Conservation (phyloP, 2,329 filamentous ascomycete genomes). For the Tolypocladium pustulatum region DNA sequence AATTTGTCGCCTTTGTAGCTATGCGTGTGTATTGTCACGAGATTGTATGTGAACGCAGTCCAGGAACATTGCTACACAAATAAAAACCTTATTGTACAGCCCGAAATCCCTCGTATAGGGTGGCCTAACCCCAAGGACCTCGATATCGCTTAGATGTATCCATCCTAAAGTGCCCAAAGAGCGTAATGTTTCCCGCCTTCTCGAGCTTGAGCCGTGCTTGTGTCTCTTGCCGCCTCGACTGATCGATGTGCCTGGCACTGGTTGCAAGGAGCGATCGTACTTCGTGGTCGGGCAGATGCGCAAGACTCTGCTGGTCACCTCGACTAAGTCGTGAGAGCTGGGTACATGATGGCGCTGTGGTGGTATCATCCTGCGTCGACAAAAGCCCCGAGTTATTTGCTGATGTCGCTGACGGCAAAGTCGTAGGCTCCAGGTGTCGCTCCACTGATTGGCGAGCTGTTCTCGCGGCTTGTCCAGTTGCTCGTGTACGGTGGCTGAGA, state of each 20-base stretch:
- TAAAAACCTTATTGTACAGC: background rate
- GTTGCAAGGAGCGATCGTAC: background rate
- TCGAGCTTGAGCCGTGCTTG: background rate
- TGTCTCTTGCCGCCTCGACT: background rate
- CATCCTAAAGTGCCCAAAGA: background rate
- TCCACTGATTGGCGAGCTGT: background rate
- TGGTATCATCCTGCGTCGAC: background rate
- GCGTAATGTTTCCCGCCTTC: background rate
- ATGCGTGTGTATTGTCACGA: background rate
- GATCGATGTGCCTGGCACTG: background rate
- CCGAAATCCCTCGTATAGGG: background rate
- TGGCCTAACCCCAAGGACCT: background rate
- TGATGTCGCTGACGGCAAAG: background rate
- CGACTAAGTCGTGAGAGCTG: background rate
- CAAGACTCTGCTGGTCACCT: background rate
- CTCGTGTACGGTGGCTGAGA: constrained; percentile 12
- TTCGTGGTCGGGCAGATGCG: background rate
- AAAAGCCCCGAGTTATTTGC: background rate
- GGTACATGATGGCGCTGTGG: background rate
- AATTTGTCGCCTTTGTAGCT: background rate
- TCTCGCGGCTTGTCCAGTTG: background rate
- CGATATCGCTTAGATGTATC: background rate
- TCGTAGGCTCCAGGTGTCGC: background rate
- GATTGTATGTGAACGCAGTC: background rate
- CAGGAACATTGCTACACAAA: background rate